Evolutionary conservation across 1,284 basidiomycete genomes (phyloP), one percentile per base, ranked within the genome.

Genomic region (Coriolopsis trogii): DNA sequence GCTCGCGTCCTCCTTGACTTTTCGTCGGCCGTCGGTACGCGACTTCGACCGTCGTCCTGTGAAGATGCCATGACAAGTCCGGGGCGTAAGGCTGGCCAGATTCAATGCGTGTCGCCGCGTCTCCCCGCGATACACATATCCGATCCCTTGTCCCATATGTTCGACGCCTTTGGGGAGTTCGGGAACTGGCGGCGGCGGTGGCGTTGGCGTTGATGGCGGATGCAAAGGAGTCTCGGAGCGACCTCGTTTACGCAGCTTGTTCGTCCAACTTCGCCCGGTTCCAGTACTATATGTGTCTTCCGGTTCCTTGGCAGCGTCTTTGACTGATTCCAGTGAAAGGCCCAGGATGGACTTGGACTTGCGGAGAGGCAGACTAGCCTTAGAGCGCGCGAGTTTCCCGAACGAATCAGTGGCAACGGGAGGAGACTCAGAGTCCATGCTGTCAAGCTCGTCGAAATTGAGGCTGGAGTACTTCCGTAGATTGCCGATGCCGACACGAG

Each of bases 111-210:
- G 48, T n/a, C 59, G 55, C 2, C 53, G 51, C 4, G 49, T 40
- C 9, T 58, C 55, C 6, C 43, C 33, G 3, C 63, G 58, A n/a
- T 57, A 58, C 21, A 72, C 79, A 61, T 79, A 83, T 2, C 80
- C 80, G 43, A 83, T 83, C 9, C 81, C 81, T 39, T 72, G 72
- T 15, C 81, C 81, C 38, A 80, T 78, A 50, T 79, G 77, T 63
- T 77, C 71, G 26, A 81, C 51, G 1, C 79, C 79, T 16, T 65
- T 63, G 0, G 80, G 80, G 5, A 82, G 64, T 41, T 73, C 64
- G 20, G 42, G 42, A 9, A 44, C 30, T 25, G 42, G 42, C 9
- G 39, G 39, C 4, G 25, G 16, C 4, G 41, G 41, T 12, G 41
- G 16, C n/a, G n/a, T 15, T 5, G 65, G 54, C 41, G 63, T 45